Base-by-base conservation (phyloP, 2,329 filamentous ascomycete genomes). In the Endoconidiophora polonica region DNA sequence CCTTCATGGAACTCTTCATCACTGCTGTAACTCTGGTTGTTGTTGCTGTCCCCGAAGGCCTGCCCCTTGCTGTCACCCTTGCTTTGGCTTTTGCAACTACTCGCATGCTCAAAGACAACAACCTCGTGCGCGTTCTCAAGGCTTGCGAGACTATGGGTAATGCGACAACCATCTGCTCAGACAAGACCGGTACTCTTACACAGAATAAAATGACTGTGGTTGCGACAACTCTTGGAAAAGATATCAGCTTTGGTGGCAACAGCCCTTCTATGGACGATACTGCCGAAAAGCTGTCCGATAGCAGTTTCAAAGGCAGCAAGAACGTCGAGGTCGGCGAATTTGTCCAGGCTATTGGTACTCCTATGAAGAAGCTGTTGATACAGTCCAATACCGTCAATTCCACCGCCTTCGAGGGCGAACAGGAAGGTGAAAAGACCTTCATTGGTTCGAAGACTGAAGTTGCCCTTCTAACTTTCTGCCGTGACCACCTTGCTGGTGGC, bases 181-280 rank as follows among this genome's bases (percentile, higher is more conserved):
- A 86, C 50, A 65, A 65, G 55, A 65, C 63, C 2, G 63, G 63
- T 16, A 65, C 63, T 18, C 55, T 65, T 2, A 66, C 64, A 0
- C 79, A 83, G 52, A 83, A 83, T 58, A 79, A 79, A 61, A 83
- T 83, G 79, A 81, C 78, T 0, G 80, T 86, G 3, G 81, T 86
- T 44, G 77, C 81, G 40, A 80, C 79, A 29, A 77, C 79, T 2
- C 63, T 83, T 37, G 79, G 80, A 10, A 63, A 48, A 14, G 45
- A 60, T 23, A 58, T 58, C 22, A 63, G 59, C 50, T 70, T 70
- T 48, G 54, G 54, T 20, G 54, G 52, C 2, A 44, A 53, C 29
- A 46, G 24, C 9, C 38, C 49, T 29, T 49, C 44, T 4, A 20
- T 48, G 3, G 52, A 53, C 20, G 48, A 44, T 20, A 24, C 45